Percentiles rank a stretch among this genome's conserved stretches.
Conservation (phyloP, 2,329 filamentous ascomycete species). For the Phialophora expanda region DNA sequence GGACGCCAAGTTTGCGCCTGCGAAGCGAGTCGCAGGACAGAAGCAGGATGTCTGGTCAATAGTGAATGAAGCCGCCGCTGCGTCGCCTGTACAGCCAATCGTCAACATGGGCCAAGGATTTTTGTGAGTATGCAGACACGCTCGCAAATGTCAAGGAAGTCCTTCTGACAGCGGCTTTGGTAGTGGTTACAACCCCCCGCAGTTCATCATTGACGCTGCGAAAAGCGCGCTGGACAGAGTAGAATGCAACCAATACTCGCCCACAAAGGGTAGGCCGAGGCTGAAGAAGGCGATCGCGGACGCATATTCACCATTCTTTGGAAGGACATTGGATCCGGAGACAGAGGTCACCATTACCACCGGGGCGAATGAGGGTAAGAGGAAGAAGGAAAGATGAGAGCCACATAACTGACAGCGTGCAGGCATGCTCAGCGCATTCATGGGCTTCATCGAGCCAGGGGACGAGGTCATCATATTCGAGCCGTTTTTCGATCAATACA, state of each 20-base stretch:
- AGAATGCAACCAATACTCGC: conserved; percentile 98
- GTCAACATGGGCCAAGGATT: conserved; percentile 70
- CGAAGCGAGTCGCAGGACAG: conserved; percentile 56
- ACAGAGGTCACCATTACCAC: conserved; percentile 96
- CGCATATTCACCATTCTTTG: conserved; percentile 89
- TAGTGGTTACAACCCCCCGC: conserved; percentile 86
- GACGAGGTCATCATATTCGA: conserved; percentile 99
- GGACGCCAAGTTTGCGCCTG: conserved; percentile 50
- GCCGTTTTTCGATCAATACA: conserved; percentile 99
- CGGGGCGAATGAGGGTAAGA: conserved; percentile 56
- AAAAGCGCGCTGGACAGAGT: conserved; percentile 87
- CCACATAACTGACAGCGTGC: neutral
- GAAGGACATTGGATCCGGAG: conserved; percentile 78
- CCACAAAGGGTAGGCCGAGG: conserved; percentile 82
- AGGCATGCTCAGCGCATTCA: conserved; percentile 95
- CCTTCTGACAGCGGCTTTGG: conserved; percentile 1
- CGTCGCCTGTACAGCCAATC: conserved; percentile 67
- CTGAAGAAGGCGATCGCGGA: conserved; percentile 92
- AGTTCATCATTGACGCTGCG: conserved; percentile 88
- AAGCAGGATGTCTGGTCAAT: conserved; percentile 64
- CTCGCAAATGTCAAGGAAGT: neutral
- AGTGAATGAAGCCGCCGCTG: conserved; percentile 69
- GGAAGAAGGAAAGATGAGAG: neutral
- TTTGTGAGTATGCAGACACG: conserved; percentile 49
- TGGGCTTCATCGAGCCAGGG: conserved; percentile 92